Base-by-base conservation (phyloP, 495 filamentous ascomycete genomes). In the Penicillium dipodomyicola region DNA sequence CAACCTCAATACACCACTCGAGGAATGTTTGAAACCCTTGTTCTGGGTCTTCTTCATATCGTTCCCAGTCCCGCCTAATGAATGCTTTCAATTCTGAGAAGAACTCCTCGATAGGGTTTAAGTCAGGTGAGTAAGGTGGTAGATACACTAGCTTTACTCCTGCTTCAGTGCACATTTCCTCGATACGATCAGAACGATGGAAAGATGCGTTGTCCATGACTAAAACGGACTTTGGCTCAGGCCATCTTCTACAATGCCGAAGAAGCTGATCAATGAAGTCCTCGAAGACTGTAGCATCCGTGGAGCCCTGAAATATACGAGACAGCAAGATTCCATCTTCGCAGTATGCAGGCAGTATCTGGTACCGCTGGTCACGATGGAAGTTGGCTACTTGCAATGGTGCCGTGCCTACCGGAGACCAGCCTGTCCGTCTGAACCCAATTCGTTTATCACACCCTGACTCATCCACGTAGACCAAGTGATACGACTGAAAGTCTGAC, bases 271-370 rank as follows among this genome's bases (percentile, higher is more conserved):
- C 61, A 43, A 76, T 67, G 54, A 73, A 77, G 42, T 69, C 61
- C 48, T 75, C 59, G 57, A 78, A 78, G 19, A 74, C 23, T 11
- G 52, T 46, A 43, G 65, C 62, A 65, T 76, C 68, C 25, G 65
- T 77, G 17, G 62, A 68, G 35, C 72, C 71, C 37, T 65, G 40
- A 43, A 71, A 77, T 2, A 77, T 59, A 23, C 57, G 59, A 20
- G 60, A 54, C 4, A 71, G 42, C 19, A 72, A 17, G 17, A 76
- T 62, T 12, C 75, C 67, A 57, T 75, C 69, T 50, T 72, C 57
- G 46, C 61, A 59, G 65, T 77, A 77, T 23, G 67, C 69, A 17
- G 67, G 70, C 48, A 76, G 58, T 19, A 77, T 77, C 49, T 77
- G 65, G 39, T 70, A 67, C 37, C 70, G 49, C 43, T 71, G 35